These are phyloP conservation scores for Datura wrightii DNA, from an alignment of 257 asterid genomes.

Conservation along the genomic window DNA sequence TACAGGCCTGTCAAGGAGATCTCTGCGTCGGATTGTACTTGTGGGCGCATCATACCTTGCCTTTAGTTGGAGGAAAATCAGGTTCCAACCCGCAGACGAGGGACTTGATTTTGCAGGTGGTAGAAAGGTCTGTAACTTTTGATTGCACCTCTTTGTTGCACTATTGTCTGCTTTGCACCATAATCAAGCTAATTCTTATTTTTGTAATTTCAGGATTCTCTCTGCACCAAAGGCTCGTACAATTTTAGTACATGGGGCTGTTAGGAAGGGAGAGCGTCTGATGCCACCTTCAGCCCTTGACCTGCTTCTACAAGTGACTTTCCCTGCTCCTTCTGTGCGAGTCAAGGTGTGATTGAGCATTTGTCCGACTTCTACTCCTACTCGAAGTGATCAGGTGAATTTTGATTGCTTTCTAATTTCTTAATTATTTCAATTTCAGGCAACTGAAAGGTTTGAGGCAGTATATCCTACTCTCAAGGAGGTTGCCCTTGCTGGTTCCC, in stretches of 20 bases:
- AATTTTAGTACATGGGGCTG: slow-evolving; percentile 67
- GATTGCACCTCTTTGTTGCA: background rate
- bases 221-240: slow-evolving; percentile 76
- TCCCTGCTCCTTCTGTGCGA: slow-evolving; percentile 70
- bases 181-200: background rate
- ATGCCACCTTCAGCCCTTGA: slow-evolving; percentile 78
- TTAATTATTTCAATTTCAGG: slow-evolving; percentile 45
- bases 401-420: background rate
- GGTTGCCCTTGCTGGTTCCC: slow-evolving; percentile 87
- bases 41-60: slow-evolving; percentile 77
- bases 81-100: slow-evolving; percentile 75
- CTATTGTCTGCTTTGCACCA: background rate
- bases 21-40: slow-evolving; percentile 72
- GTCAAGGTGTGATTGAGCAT: slow-evolving; percentile 57
- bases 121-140: slow-evolving; percentile 63
- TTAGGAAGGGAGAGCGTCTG: slow-evolving; percentile 78
- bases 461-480: slow-evolving; percentile 78
- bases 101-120: slow-evolving; percentile 82
- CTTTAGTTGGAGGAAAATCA: slow-evolving; percentile 72
- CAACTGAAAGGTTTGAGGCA: slow-evolving; percentile 80
- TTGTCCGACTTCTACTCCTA: background rate
- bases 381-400: background rate
- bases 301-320: slow-evolving; percentile 61
- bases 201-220: slow-evolving; percentile 57
- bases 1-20: slow-evolving; percentile 81